A percentile compares a stretch with the other conserved stretches of the same genome.
These are phyloP conservation scores for Penicillium sp. DNA, from an alignment of 2,329 filamentous ascomycete genomes.

Conservation along the genomic window DNA sequence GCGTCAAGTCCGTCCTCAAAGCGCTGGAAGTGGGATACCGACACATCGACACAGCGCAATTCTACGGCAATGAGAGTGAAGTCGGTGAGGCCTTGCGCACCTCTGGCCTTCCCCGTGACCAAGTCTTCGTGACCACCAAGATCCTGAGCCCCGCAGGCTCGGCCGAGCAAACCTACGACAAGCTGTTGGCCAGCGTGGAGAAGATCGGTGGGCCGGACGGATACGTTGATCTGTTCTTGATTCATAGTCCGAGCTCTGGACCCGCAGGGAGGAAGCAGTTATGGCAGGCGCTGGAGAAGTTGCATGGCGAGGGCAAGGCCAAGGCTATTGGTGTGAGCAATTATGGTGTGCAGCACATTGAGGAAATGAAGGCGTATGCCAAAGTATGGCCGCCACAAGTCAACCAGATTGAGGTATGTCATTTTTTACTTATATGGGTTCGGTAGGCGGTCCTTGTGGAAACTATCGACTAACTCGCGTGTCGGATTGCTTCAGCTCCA, in stretches of 20 bases:
- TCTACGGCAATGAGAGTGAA: conserved; percentile 70
- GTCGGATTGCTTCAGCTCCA: conserved; percentile 58
- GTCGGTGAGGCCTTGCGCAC: conserved; percentile 66
- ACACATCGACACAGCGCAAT: conserved; percentile 65
- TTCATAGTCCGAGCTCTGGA: conserved; percentile 66
- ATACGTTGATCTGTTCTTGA: conserved; percentile 72
- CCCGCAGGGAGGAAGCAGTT: conserved; percentile 60
- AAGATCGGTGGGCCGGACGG: conserved; percentile 62
- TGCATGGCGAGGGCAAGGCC: conserved; percentile 62
- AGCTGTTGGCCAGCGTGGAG: conserved; percentile 63
- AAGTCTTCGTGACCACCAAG: conserved; percentile 74
- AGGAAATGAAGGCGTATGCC: conserved; percentile 69
- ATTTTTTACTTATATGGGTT: background rate
- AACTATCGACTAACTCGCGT: background rate
- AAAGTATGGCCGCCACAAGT: conserved; percentile 70
- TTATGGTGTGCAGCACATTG: conserved; percentile 68
- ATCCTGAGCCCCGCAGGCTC: conserved; percentile 60
- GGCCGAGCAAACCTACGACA: conserved; percentile 62
- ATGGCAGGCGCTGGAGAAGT: conserved; percentile 68
- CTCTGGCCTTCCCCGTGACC: conserved; percentile 55
- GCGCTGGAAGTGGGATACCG: conserved; percentile 59
- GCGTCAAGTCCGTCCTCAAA: conserved; percentile 60
- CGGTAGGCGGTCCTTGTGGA: conserved; percentile 20
- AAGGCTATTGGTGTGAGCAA: conserved; percentile 74
- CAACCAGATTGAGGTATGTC: conserved; percentile 71